phyloP scores from a whole-genome alignment of 2,329 filamentous ascomycete species.

The Pseudogymnoascus sp. region DNA sequence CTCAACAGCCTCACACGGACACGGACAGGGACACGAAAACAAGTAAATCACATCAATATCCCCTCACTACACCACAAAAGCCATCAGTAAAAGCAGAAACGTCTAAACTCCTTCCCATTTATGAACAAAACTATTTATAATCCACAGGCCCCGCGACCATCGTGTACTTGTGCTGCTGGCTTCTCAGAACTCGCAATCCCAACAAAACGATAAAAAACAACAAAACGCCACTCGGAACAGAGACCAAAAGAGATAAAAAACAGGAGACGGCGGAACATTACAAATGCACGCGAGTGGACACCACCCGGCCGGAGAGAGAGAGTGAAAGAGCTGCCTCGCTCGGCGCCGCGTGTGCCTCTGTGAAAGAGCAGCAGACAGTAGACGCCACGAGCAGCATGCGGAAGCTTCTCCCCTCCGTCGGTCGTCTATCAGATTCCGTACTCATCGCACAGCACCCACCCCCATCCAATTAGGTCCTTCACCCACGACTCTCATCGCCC shows the following conservation, averaged over 20 bases:
- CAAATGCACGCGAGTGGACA: conserved; percentile 2
- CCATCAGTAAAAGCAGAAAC: not conserved
- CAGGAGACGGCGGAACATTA: conserved; percentile 6
- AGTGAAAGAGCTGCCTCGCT: not conserved
- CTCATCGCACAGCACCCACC: not conserved
- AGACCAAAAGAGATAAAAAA: not conserved
- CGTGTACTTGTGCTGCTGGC: conserved; percentile 6
- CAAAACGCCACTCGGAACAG: not conserved
- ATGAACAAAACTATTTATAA: conserved; percentile 7
- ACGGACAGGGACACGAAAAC: not conserved
- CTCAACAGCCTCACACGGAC: not conserved
- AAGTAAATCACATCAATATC: not conserved
- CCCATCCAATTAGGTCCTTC: not conserved
- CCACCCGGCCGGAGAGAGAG: not conserved
- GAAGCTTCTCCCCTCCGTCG: not conserved
- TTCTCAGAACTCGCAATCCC: not conserved
- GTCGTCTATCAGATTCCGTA: not conserved
- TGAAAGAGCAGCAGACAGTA: not conserved
- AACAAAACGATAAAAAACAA: not conserved
- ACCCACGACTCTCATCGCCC: not conserved
- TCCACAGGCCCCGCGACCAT: conserved; percentile 4
- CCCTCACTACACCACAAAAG: not conserved
- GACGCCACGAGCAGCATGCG: not conserved
- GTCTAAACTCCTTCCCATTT: conserved; percentile 3
- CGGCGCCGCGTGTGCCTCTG: not conserved